Percentiles rank a stretch among this genome's conserved stretches.
phyloP scores from a whole-genome alignment of 208 protist species.

The Leishmania guyanensis region DNA sequence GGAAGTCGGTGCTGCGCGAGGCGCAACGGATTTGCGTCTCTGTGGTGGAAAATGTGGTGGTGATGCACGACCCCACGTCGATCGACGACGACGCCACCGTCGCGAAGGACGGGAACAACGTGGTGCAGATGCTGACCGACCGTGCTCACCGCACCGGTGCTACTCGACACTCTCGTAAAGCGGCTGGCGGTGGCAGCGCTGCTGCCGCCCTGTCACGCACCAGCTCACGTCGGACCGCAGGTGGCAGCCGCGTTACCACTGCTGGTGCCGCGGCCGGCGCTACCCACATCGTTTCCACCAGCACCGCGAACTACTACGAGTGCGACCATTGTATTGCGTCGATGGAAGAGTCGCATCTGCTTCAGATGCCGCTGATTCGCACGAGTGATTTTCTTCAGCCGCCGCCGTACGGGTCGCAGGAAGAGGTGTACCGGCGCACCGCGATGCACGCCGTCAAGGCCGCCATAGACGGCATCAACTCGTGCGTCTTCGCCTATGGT shows the following conservation, averaged over 20 bases:
- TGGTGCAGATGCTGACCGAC: conserved; percentile 61
- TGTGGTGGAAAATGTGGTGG: conserved; percentile 70
- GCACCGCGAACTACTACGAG: conserved; percentile 72
- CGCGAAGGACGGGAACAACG: conserved; percentile 61
- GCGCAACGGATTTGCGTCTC: conserved; percentile 73
- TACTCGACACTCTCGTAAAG: conserved; percentile 30
- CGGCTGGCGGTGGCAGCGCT: conserved; percentile 15
- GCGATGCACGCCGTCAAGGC: conserved; percentile 71
- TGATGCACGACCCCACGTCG: conserved; percentile 69
- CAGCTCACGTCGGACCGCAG: conserved; percentile 15
- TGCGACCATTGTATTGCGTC: conserved; percentile 64
- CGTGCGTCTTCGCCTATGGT: conserved; percentile 14
- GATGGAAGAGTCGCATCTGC: conserved; percentile 57
- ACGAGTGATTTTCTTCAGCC: conserved; percentile 71
- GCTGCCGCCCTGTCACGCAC: conserved; percentile 15
- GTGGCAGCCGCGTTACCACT: conserved; percentile 7
- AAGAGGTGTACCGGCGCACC: conserved; percentile 72
- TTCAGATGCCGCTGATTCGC: conserved; percentile 68
- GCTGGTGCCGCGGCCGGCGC: background rate
- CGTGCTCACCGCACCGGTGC: conserved; percentile 24
- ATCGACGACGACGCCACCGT: conserved; percentile 54
- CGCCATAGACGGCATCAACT: conserved; percentile 87
- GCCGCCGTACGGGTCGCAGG: conserved; percentile 66
- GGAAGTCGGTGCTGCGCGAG: conserved; percentile 24
- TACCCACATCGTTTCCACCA: conserved; percentile 40